Evolutionary conservation across 345 rosid genomes (phyloP).

Genomic region (Bruguiera parviflora): DNA sequence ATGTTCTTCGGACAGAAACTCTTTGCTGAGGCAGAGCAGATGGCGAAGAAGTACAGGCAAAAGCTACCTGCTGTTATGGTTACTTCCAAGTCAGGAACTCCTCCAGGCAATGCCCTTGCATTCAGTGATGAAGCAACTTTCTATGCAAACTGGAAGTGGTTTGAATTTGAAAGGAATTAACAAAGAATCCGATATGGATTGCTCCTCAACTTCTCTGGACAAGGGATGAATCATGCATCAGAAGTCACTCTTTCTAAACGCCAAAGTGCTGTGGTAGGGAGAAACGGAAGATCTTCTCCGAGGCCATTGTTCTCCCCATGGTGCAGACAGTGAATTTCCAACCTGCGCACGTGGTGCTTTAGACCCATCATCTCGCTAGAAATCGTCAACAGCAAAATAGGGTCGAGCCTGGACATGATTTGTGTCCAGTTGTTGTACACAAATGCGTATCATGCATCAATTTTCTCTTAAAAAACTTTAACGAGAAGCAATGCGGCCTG

Average conservation of each 20-base stretch:
- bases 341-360: background rate
- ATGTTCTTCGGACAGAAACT: constrained; percentile 48
- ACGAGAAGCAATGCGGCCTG: too few species aligned
- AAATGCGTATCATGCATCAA: background rate
- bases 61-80: constrained; percentile 39
- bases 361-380: background rate
- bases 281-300: background rate
- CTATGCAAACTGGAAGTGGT: constrained; percentile 92
- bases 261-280: background rate
- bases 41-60: constrained; percentile 73
- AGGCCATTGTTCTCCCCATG: background rate
- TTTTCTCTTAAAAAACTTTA: too few species aligned
- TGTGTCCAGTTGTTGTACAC: constrained; percentile 10
- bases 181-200: constrained; percentile 6
- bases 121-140: constrained; percentile 49
- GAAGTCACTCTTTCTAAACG: background rate
- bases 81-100: constrained; percentile 22
- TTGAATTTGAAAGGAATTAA: constrained; percentile 57
- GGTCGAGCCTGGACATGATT: constrained; percentile 4
- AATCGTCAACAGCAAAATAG: background rate
- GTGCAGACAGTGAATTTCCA: background rate
- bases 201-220: background rate
- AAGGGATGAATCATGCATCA: background rate
- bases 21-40: constrained; percentile 75
- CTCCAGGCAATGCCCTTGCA: constrained; percentile 34